Conservation (phyloP, 768 basidiomycete genomes). For the Mycena filopes region DNA sequence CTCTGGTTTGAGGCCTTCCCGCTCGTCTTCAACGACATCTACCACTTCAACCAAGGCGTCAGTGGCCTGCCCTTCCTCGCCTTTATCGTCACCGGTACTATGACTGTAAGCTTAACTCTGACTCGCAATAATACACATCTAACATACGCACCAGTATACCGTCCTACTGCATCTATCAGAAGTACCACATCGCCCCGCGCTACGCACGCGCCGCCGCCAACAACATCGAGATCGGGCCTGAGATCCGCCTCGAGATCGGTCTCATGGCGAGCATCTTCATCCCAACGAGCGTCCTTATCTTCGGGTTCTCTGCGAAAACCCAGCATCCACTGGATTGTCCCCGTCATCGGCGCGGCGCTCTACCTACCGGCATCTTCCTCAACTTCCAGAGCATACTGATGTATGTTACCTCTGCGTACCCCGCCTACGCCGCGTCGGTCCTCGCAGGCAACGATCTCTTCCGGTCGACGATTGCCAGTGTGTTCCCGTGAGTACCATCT, state of each 20-base stretch:
- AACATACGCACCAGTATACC: conserved; percentile 23
- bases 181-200: conserved; percentile 28
- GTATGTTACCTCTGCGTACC: conserved; percentile 46
- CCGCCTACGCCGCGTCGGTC: conserved; percentile 36
- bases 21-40: conserved; percentile 44
- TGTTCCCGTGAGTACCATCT: conserved; percentile 28
- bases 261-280: conserved; percentile 33
- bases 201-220: conserved; percentile 26
- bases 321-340: conserved; percentile 19
- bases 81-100: conserved; percentile 31
- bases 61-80: conserved; percentile 17
- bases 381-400: conserved; percentile 42
- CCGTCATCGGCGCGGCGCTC: conserved; percentile 25
- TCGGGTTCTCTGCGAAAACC: conserved; percentile 16
- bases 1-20: conserved; percentile 48
- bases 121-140: neutral
- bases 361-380: conserved; percentile 43
- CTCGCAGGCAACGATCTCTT: conserved; percentile 48
- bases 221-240: conserved; percentile 34
- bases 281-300: conserved; percentile 17
- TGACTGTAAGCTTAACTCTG: conserved; percentile 17
- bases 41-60: conserved; percentile 40
- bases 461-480: conserved; percentile 39
- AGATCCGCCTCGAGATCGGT: conserved; percentile 45
- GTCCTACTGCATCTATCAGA: conserved; percentile 36